Conservation (phyloP, 2,329 filamentous ascomycete species). For the Cryphonectria carpinicola region DNA sequence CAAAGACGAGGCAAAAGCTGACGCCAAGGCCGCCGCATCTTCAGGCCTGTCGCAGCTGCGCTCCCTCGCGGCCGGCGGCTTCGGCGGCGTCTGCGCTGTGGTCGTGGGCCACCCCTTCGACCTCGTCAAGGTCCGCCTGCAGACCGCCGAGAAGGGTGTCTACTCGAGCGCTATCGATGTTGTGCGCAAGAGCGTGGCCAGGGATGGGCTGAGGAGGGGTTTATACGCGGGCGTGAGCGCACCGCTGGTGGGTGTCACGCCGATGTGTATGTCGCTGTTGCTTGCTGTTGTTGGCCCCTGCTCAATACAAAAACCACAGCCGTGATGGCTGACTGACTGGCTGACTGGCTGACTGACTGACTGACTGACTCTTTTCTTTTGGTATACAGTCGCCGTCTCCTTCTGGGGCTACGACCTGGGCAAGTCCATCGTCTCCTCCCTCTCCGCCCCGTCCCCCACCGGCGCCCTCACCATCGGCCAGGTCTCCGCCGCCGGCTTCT, state of each 20-base stretch:
- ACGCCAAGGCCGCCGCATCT: conserved; percentile 46
- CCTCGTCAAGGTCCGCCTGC: conserved; percentile 94
- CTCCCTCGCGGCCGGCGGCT: conserved; percentile 86
- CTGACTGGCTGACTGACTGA: no score
- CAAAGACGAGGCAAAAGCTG: conserved; percentile 49
- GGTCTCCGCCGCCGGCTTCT: conserved; percentile 91
- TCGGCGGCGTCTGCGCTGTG: conserved; percentile 92
- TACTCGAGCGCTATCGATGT: conserved; percentile 92
- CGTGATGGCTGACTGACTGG: background rate
- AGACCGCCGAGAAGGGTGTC: conserved; percentile 92
- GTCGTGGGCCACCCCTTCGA: conserved; percentile 96
- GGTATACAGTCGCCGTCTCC: conserved; percentile 63
- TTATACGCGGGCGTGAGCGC: conserved; percentile 97
- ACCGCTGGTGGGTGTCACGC: conserved; percentile 91
- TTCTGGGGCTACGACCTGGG: conserved; percentile 94
- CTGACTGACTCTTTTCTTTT: background rate
- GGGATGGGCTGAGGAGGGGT: conserved; percentile 79
- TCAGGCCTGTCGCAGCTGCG: conserved; percentile 62
- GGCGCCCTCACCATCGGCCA: conserved; percentile 81
- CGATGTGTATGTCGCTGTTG: conserved; percentile 80
- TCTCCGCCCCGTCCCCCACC: conserved; percentile 67
- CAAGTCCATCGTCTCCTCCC: conserved; percentile 78
- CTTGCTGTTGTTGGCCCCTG: background rate
- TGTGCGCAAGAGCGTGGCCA: conserved; percentile 82
- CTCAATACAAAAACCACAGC: background rate